Evolutionary conservation across 768 basidiomycete species (phyloP), one percentile per base, ranked within the genome.

Genomic region (Xerocomellus intermedius): DNA sequence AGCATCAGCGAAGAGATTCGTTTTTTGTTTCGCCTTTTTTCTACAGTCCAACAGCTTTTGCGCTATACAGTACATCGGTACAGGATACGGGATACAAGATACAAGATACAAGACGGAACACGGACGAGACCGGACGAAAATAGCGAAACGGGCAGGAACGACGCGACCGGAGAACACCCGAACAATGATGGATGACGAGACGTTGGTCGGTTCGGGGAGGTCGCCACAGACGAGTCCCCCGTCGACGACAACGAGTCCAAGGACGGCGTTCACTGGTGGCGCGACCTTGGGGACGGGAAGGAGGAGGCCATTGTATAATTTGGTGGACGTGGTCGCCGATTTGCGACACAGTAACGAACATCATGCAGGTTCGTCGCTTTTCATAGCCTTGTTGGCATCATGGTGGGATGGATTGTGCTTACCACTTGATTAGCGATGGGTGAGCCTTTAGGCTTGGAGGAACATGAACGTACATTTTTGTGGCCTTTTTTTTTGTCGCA

Each of bases 261-360:
- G 8, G 39, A 60, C 58, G 21, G 8, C 21, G 17, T 8, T 45
- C 13, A 55, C 54, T 8, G 48, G 52, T 24, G 52, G 57, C 0
- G 47, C 44, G n/a, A 13, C 52, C 1, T 28, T 62, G 8, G 43
- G 42, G 19, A 42, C 56, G 19, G 64, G 61, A 30, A 70, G 75
- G 54, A 69, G 73, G 53, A 68, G 77, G 52, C 74, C 70, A 4
- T 56, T 79, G 47, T 59, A 70, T 35, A 78, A 71, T 32, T 59
- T 81, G 30, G 64, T 79, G 21, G 80, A 81, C 50, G 75, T 74
- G 28, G 64, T 81, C 30, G 54, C 64, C 14, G 79, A 81, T 54
- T 55, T 82, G 52, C 73, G 71, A 58, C 74, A 63, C 36, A 78
- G 76, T 19, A 67, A 67, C 2, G 65, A 67, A 2, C 39, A 67